These are phyloP conservation scores for Carallia pectinifolia DNA, from an alignment of 345 rosid genomes.

Conservation along the genomic window DNA sequence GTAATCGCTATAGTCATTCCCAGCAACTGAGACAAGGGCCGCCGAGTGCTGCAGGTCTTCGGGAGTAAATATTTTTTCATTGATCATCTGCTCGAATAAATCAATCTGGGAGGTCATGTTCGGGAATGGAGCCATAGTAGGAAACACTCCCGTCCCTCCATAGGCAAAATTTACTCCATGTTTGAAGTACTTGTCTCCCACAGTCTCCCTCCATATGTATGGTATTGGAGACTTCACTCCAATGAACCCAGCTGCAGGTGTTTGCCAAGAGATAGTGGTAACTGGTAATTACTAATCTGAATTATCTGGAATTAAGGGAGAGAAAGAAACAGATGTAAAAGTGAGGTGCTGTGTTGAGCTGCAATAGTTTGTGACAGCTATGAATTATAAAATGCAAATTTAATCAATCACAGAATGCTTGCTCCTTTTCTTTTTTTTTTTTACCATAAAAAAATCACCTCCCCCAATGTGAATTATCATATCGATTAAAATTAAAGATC, in stretches of 20 bases:
- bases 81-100: slow-evolving; percentile 37
- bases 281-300: no score
- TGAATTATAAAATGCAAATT: no score
- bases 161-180: slow-evolving; percentile 76
- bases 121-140: slow-evolving; percentile 41
- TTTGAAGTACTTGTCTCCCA: slow-evolving; percentile 24
- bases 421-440: no score
- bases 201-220: slow-evolving; percentile 42
- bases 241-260: slow-evolving; percentile 52
- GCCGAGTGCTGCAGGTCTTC: slow-evolving; percentile 40
- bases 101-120: slow-evolving; percentile 77
- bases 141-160: slow-evolving; percentile 84
- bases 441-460: no score
- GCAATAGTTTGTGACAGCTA: no score
- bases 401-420: no score
- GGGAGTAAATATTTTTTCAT: slow-evolving; percentile 36
- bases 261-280: not conserved
- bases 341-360: no score
- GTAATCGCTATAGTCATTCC: slow-evolving; percentile 72
- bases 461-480: no score
- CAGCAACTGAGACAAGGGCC: slow-evolving; percentile 60
- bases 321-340: no score
- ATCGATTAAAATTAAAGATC: no score
- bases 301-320: no score
- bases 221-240: slow-evolving; percentile 69